phyloP scores from a whole-genome alignment of 331 rosid species.

The Spiraea crenata region DNA sequence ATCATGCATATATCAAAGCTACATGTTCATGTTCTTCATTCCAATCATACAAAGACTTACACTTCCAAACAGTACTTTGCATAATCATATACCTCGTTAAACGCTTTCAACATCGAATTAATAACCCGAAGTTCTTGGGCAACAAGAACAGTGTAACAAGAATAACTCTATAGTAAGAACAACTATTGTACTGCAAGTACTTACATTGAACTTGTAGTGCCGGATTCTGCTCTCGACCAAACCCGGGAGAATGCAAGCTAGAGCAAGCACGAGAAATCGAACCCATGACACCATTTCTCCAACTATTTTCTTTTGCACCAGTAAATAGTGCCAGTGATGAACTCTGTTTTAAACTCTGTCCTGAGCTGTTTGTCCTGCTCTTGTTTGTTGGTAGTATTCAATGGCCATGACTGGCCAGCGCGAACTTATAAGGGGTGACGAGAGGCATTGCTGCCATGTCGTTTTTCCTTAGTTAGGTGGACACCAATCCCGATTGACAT shows the following conservation, averaged over 20 bases:
- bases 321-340: not conserved
- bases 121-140: no score
- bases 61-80: no score
- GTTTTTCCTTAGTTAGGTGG: slow-evolving; percentile 74
- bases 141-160: not conserved
- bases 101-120: no score
- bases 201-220: slow-evolving; percentile 77
- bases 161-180: no score
- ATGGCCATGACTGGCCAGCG: slow-evolving; percentile 40
- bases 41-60: no score
- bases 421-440: slow-evolving; percentile 50
- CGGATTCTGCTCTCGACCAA: slow-evolving; percentile 74
- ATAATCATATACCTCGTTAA: no score
- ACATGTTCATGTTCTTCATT: no score
- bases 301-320: not conserved
- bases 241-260: slow-evolving; percentile 60
- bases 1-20: no score
- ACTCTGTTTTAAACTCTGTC: not conserved
- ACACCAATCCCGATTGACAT: not conserved
- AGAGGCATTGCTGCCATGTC: slow-evolving; percentile 59
- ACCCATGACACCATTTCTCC: slow-evolving; percentile 44
- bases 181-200: slow-evolving; percentile 8
- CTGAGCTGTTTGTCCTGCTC: not conserved
- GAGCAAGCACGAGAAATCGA: slow-evolving; percentile 39
- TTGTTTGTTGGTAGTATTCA: slow-evolving; percentile 35